phyloP scores from a whole-genome alignment of 257 asterid species.

The Gynochthodes officinalis region DNA sequence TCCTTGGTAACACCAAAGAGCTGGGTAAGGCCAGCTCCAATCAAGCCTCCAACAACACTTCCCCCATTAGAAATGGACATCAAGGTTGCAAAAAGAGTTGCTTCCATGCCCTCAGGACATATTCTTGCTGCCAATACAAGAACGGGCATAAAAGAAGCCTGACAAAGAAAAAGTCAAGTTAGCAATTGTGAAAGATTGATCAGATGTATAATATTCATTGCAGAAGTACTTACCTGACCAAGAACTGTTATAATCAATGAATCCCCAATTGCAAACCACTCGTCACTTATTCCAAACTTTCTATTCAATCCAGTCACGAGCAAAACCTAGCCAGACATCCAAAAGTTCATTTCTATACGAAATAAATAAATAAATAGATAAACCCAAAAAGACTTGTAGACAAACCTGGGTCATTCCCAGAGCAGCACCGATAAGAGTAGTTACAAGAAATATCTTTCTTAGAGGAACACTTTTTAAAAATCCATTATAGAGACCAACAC shows the following conservation, averaged over 20 bases:
- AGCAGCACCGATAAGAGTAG: conserved; percentile 68
- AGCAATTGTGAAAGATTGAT: not conserved
- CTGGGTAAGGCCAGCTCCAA: conserved; percentile 91
- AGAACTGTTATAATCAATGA: conserved; percentile 91
- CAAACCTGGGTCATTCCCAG: conserved; percentile 94
- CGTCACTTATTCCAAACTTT: conserved; percentile 73
- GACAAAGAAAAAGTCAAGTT: conserved; percentile 17
- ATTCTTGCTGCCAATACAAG: conserved; percentile 93
- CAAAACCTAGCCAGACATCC: conserved; percentile 49
- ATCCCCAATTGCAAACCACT: conserved; percentile 98
- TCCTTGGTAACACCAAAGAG: conserved; percentile 85
- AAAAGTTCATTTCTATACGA: conserved; percentile 18
- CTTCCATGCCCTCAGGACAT: conserved; percentile 96
- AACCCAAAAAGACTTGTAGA: not conserved
- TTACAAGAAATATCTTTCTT: conserved; percentile 71
- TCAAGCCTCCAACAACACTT: conserved; percentile 83
- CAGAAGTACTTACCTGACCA: conserved; percentile 55
- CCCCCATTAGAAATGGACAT: conserved; percentile 96
- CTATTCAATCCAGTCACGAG: conserved; percentile 88
- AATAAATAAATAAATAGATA: not conserved
- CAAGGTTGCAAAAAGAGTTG: conserved; percentile 92
- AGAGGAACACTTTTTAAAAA: conserved; percentile 75
- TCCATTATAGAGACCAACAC: conserved; percentile 90
- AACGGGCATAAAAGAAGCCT: conserved; percentile 98
- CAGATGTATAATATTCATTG: not conserved